Percentiles rank a stretch among this genome's conserved stretches.
Evolutionary conservation across 2,329 filamentous ascomycete species (phyloP).

Genomic region (Monilinia vaccinii-corymbosi): DNA sequence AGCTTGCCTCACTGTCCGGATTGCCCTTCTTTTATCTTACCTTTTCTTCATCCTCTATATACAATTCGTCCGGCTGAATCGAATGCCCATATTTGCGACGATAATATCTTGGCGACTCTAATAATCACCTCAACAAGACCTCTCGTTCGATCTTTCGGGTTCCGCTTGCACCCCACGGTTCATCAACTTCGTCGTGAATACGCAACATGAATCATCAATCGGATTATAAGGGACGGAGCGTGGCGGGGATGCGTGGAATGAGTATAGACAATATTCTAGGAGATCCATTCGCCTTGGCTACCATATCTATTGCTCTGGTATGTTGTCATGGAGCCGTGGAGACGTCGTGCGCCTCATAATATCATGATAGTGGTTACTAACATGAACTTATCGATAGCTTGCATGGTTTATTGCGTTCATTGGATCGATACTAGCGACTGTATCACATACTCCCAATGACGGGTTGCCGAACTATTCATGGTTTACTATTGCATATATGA

Average conservation of each 20-base stretch:
- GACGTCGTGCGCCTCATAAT: neutral
- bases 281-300: slow-evolving; percentile 92
- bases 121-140: neutral
- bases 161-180: slow-evolving; percentile 57
- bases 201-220: slow-evolving; percentile 71
- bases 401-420: slow-evolving; percentile 94
- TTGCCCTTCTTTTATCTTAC: neutral
- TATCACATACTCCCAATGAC: slow-evolving; percentile 35
- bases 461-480: slow-evolving; percentile 79
- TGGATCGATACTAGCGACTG: slow-evolving; percentile 65
- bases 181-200: slow-evolving; percentile 62
- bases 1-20: neutral
- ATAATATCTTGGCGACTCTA: neutral
- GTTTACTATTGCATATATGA: slow-evolving; percentile 82
- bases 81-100: slow-evolving; percentile 5
- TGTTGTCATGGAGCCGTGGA: slow-evolving; percentile 30
- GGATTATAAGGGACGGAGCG: slow-evolving; percentile 43
- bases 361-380: neutral
- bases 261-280: slow-evolving; percentile 84
- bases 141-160: neutral
- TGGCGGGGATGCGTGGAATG: slow-evolving; percentile 47
- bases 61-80: slow-evolving; percentile 1
- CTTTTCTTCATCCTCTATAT: slow-evolving; percentile 1
- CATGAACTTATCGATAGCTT: slow-evolving; percentile 47
- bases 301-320: slow-evolving; percentile 85